Evolutionary conservation across 2,329 filamentous ascomycete genomes (phyloP), one percentile per base, ranked within the genome.

Genomic region (Colletotrichum caudatum): DNA sequence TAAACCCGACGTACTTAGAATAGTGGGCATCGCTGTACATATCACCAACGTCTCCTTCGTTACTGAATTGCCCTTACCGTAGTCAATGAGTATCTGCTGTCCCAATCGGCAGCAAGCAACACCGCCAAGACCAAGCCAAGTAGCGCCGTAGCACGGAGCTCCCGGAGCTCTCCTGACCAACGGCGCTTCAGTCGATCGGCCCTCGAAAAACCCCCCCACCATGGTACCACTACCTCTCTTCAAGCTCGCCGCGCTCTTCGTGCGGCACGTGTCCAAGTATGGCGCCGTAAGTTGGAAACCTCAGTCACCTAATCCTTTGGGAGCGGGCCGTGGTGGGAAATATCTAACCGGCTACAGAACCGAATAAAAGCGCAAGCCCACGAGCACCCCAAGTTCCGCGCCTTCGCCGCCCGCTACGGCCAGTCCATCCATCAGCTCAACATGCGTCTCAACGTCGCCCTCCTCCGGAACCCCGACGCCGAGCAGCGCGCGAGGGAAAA

Each of bases 221-320:
- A 92, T 92, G 90, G 90, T 92, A 56, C 86, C 89, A 67, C 83
- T 92, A 50, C 90, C 90, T 26, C 83, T 92, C 23, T 92, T 92
- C 81, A 92, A 92, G 82, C 88, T 92, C 74, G 90, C 86, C 29
- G 80, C 89, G 67, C 84, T 92, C 58, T 90, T 92, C 75, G 84
- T 92, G 77, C 86, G 89, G 75, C 90, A 92, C 78, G 81, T 92
- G 64, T 92, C 90, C 67, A 92, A 92, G 81, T 92, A 92, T 84
- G 90, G 90, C 77, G 90, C 90, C 66, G 90, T 92, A 87, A 75
- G 89, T 81, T 58, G 59, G n/a, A 20, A 54, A n/a, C 14, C 53
- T 64, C 35, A 26, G 1, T 29, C 33, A 18, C 6, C 48, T 12
- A 26, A 11, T 18, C 33, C 37, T 37, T n/a, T 11, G 20, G 33